Conservation (phyloP, 495 filamentous ascomycete species). For the Bacidia gigantensis region DNA sequence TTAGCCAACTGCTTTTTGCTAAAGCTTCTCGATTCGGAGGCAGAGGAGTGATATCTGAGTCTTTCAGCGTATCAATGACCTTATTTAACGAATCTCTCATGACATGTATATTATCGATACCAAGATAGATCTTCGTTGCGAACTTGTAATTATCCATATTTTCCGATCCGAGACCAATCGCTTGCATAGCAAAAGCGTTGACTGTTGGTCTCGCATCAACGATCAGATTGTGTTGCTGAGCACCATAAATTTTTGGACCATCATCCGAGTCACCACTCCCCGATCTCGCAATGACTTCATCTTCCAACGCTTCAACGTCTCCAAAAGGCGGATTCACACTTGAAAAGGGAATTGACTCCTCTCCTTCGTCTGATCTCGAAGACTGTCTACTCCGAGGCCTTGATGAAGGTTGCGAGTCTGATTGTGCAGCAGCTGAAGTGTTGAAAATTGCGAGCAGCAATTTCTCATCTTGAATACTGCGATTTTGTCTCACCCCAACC, state of each 20-base stretch:
- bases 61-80: conserved; percentile 81
- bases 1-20: conserved; percentile 76
- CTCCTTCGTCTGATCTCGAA: conserved; percentile 41
- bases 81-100: conserved; percentile 88
- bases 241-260: conserved; percentile 64
- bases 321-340: conserved; percentile 34
- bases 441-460: conserved; percentile 86
- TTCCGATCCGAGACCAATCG: conserved; percentile 83
- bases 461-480: conserved; percentile 92
- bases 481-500: conserved; percentile 72
- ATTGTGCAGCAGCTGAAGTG: conserved; percentile 39
- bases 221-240: conserved; percentile 88
- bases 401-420: conserved; percentile 10
- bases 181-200: conserved; percentile 93
- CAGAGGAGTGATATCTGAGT: conserved; percentile 75
- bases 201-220: conserved; percentile 93
- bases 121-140: conserved; percentile 84
- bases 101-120: conserved; percentile 98
- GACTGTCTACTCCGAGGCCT: conserved; percentile 33
- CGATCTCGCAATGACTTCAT: conserved; percentile 47
- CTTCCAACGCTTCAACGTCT: conserved; percentile 55
- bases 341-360: conserved; percentile 29
- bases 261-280: conserved; percentile 28
- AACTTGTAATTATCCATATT: conserved; percentile 97
- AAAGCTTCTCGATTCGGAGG: conserved; percentile 74